phyloP scores from a whole-genome alignment of 805 yeast genomes.

The Yarrowia alimentaria region DNA sequence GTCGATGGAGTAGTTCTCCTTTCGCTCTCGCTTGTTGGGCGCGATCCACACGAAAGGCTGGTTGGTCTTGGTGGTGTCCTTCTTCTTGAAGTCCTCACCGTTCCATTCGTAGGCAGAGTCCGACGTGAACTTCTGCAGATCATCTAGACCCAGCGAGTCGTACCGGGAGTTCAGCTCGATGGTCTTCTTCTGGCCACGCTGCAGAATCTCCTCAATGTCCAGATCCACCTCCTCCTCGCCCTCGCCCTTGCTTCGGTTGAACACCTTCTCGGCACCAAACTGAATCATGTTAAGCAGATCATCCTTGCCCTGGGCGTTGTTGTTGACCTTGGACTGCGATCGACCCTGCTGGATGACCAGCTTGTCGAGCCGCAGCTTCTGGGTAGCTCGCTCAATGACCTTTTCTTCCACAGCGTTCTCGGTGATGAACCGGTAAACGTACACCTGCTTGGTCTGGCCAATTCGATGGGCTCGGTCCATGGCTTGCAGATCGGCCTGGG shows the following conservation, averaged over 20 bases:
- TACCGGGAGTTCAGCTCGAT: constrained; percentile 75
- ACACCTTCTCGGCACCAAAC: constrained; percentile 88
- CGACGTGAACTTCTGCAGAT: constrained; percentile 84
- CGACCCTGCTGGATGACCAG: constrained; percentile 93
- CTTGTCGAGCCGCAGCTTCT: constrained; percentile 86
- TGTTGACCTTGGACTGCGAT: constrained; percentile 32
- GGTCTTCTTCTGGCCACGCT: constrained; percentile 80
- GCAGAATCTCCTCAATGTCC: constrained; percentile 71
- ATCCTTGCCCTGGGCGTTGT: constrained; percentile 52
- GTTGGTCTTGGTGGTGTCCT: constrained; percentile 37
- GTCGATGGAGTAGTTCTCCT: constrained; percentile 76
- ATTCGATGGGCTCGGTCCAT: constrained; percentile 98
- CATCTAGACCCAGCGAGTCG: constrained; percentile 84
- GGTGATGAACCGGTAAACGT: constrained; percentile 87
- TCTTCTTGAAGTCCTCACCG: constrained; percentile 77
- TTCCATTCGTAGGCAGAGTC: constrained; percentile 96
- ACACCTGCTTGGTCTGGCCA: constrained; percentile 94
- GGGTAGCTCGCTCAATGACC: constrained; percentile 93
- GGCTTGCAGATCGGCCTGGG: constrained; percentile 96
- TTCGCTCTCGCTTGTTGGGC: constrained; percentile 64
- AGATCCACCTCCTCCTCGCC: constrained; percentile 44
- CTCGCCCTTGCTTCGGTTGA: constrained; percentile 42
- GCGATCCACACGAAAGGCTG: constrained; percentile 65
- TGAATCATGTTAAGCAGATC: constrained; percentile 93
- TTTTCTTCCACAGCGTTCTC: constrained; percentile 97